phyloP scores from a whole-genome alignment of 2,329 filamentous ascomycete species.

The Emmonsia crescens region DNA sequence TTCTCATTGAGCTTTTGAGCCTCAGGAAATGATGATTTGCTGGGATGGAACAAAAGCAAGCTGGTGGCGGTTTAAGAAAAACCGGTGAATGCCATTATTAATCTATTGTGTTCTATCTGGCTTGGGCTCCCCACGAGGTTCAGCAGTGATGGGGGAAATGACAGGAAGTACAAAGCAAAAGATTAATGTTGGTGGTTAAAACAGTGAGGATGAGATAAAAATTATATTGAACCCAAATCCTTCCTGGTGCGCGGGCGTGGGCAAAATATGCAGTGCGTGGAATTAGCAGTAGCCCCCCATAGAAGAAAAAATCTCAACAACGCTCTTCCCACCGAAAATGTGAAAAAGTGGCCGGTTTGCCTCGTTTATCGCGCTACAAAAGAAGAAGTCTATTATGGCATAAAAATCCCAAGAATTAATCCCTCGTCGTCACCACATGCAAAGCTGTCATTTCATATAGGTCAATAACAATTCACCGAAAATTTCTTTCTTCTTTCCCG shows the following conservation, averaged over 20 bases:
- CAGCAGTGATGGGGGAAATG: background rate
- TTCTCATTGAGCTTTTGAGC: background rate
- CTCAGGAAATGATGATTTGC: background rate
- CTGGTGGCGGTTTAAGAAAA: background rate
- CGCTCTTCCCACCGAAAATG: background rate
- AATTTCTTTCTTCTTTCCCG: background rate
- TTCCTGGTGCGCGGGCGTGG: background rate
- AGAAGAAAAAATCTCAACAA: conserved; percentile 1
- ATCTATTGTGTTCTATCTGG: conserved; percentile 2
- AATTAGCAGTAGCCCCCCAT: background rate
- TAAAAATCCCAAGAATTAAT: background rate
- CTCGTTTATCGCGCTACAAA: conserved; percentile 2
- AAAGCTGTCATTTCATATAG: background rate
- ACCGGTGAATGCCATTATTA: conserved; percentile 1
- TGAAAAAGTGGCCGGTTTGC: background rate
- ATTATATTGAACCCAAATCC: background rate
- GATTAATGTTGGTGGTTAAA: background rate
- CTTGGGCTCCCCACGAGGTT: background rate
- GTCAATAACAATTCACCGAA: background rate
- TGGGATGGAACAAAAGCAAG: background rate
- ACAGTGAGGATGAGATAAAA: background rate
- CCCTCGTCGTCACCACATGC: background rate
- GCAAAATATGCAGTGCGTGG: background rate
- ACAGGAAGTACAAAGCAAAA: background rate
- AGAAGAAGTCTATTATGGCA: background rate